phyloP scores from a whole-genome alignment of 768 basidiomycete species.

The Boletus coccyginus region DNA sequence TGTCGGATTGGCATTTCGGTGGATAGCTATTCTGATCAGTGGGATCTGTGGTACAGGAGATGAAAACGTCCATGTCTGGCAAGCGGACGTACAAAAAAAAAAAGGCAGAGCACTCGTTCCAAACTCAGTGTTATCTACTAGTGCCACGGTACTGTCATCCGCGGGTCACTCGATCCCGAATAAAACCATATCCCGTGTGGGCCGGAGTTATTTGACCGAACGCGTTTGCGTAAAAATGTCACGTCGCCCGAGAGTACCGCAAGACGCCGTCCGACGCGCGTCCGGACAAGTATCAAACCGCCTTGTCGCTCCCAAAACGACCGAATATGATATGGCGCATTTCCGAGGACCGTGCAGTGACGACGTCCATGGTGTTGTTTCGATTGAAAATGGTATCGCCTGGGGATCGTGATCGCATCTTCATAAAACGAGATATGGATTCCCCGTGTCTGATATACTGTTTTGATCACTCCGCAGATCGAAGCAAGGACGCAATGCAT shows the following conservation, averaged over 20 bases:
- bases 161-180: neutral
- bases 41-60: constrained; percentile 4
- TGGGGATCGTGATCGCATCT: constrained; percentile 6
- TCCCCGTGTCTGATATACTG: constrained; percentile 18
- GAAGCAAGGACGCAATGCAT: constrained; percentile 15
- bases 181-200: neutral
- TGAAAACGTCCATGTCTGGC: constrained; percentile 9
- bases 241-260: neutral
- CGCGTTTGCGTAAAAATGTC: neutral
- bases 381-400: constrained; percentile 1
- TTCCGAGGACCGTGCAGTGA: constrained; percentile 21
- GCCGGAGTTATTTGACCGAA: neutral
- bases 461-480: constrained; percentile 26
- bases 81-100: neutral
- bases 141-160: neutral
- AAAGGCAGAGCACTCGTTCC: neutral
- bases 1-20: constrained; percentile 1
- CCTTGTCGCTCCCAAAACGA: constrained; percentile 7
- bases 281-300: neutral
- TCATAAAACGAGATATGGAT: neutral
- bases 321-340: constrained; percentile 12
- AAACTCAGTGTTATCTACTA: neutral
- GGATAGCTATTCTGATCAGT: constrained; percentile 7
- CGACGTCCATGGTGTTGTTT: neutral
- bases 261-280: neutral